Evolutionary conservation across 371 early-diverging fungal species (phyloP), one percentile per base, ranked within the genome.

Genomic region (Rhizomucor pusillus): DNA sequence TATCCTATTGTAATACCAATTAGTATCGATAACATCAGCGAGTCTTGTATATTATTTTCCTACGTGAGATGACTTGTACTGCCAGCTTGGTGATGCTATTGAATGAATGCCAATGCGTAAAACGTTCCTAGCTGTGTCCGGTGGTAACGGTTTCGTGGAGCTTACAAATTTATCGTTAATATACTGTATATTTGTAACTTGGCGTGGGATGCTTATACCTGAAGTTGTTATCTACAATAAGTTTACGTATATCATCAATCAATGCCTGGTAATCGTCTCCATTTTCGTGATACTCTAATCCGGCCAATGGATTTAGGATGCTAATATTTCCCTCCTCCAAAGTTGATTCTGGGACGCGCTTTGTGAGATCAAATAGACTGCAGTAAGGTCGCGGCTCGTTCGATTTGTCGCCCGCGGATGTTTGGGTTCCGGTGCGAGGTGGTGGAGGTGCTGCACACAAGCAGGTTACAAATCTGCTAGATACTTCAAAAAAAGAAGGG

Each of bases 81-180:
- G 79, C 91, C 91, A 91, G 47, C 81, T 80, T 14, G 88, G 89
- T 3, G 91, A 89, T 14, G 85, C 91, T 25, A 95, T 62, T 4
- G 90, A 86, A 46, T 88, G 86, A 33, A 95, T 82, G 19, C 83
- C 90, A 25, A 95, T 80, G 43, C 93, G 75, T 41, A 93, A 80
- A 1, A 87, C 79, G 39, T 85, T 77, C 37, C 81, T 80, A 47
- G 71, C 62, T n/a, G 69, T 65, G 29, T 62, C 56, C 11, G 78
- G 73, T 3, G 78, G 69, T 1, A 74, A 66, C 0, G 82, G 69
- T 1, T 69, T 53, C 14, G 82, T 63, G 7, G 88, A 82, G 62
- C 76, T 64, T 53, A n/a, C n/a, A 3, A 29, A 5, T 29, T 5
- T 3, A 7, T 29, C 29, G 29, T 29, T 7, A 29, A 7, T 29